A percentile compares a stretch with the other conserved stretches of the same genome.
phyloP scores from a whole-genome alignment of 1,139 yeast genomes.

The Diutina neorugosa region DNA sequence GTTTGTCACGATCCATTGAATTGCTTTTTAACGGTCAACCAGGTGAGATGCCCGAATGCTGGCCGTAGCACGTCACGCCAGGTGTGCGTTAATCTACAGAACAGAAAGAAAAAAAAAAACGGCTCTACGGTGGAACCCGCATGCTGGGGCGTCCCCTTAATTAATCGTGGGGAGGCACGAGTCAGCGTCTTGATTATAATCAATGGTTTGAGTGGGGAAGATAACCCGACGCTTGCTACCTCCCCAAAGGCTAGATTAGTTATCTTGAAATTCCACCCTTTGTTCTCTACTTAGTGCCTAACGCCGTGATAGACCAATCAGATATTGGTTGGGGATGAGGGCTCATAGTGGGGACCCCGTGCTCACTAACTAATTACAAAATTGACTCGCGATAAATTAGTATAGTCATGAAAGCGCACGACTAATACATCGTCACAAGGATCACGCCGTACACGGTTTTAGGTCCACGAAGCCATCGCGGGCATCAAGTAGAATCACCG shows the following conservation, averaged over 20 bases:
- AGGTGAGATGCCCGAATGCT: not conserved
- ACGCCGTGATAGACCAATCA: not conserved
- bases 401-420: not conserved
- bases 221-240: not conserved
- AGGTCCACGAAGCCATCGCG: not conserved
- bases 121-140: not conserved
- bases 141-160: not conserved
- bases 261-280: not conserved
- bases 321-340: not conserved
- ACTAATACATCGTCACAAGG: not conserved
- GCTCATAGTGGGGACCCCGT: not conserved
- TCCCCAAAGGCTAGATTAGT: not conserved
- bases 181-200: not conserved
- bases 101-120: no score
- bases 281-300: not conserved
- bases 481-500: not conserved
- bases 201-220: not conserved
- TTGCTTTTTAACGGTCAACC: not conserved
- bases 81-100: not conserved
- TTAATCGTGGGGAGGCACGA: not conserved
- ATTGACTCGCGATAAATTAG: not conserved
- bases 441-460: not conserved
- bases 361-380: not conserved
- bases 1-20: not conserved
- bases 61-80: not conserved